These are phyloP conservation scores for Cercospora sojina DNA, from an alignment of 2,329 filamentous ascomycete genomes.

Conservation along the genomic window DNA sequence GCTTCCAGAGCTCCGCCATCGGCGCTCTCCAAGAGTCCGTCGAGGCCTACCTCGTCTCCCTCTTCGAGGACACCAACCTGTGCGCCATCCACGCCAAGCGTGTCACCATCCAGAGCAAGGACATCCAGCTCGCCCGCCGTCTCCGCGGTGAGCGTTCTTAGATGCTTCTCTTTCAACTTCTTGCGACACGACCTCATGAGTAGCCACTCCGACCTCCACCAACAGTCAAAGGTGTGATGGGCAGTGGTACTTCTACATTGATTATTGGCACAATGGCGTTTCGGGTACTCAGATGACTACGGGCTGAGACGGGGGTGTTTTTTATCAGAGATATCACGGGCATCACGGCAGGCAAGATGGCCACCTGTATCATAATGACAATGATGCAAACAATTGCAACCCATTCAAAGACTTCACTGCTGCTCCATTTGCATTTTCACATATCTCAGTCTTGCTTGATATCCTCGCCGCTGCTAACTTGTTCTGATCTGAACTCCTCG, in stretches of 20 bases:
- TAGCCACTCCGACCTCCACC: slow-evolving; percentile 34
- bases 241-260: slow-evolving; percentile 30
- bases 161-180: slow-evolving; percentile 31
- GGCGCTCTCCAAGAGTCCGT: slow-evolving; percentile 89
- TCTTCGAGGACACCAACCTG: slow-evolving; percentile 96
- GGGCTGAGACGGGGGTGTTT: slow-evolving; percentile 32
- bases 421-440: background rate
- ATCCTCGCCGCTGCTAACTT: background rate
- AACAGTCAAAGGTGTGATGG: slow-evolving; percentile 34
- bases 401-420: slow-evolving; percentile 24
- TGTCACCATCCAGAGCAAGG: slow-evolving; percentile 88
- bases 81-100: slow-evolving; percentile 96
- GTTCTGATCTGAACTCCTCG: background rate
- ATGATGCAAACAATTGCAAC: slow-evolving; percentile 36
- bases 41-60: slow-evolving; percentile 92
- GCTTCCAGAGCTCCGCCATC: slow-evolving; percentile 96
- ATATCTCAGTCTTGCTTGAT: background rate
- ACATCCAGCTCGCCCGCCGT: slow-evolving; percentile 81
- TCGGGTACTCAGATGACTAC: slow-evolving; percentile 27
- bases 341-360: slow-evolving; percentile 16
- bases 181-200: slow-evolving; percentile 26
- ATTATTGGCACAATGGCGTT: slow-evolving; percentile 24
- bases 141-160: slow-evolving; percentile 57
- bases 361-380: slow-evolving; percentile 43
- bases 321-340: slow-evolving; percentile 37